phyloP scores from a whole-genome alignment of 768 basidiomycete species.

The Xerocomus spinulosus region DNA sequence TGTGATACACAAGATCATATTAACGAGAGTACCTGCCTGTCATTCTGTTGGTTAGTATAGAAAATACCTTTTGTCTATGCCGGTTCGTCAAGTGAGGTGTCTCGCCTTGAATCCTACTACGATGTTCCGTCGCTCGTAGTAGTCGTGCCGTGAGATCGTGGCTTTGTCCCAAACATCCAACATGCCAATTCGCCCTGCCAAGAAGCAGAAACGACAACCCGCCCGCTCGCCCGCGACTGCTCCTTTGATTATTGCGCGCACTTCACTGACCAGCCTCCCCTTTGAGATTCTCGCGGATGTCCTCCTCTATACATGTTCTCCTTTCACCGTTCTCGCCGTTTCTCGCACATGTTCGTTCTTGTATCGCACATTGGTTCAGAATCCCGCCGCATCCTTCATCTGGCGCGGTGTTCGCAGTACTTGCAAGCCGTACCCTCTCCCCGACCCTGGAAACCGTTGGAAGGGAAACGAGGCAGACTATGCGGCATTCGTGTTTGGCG shows the following conservation, averaged over 20 bases:
- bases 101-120: too few relatives aligned
- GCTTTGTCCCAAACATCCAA: too few relatives aligned
- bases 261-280: conserved; percentile 37
- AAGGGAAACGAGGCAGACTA: conserved; percentile 47
- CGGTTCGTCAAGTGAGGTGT: too few relatives aligned
- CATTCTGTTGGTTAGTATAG: too few relatives aligned
- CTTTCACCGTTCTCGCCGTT: conserved; percentile 54
- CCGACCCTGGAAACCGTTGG: conserved; percentile 40
- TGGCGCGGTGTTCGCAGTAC: conserved; percentile 52
- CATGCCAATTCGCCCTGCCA: background rate
- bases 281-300: conserved; percentile 64
- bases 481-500: conserved; percentile 61
- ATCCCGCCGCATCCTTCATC: conserved; percentile 45
- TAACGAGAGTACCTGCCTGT: too few relatives aligned
- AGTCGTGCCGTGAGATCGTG: too few relatives aligned
- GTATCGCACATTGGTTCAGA: conserved; percentile 43
- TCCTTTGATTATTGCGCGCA: background rate
- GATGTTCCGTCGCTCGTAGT: too few relatives aligned
- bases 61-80: too few relatives aligned
- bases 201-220: conserved; percentile 9
- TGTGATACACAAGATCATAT: too few relatives aligned
- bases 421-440: conserved; percentile 34
- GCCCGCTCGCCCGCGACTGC: background rate
- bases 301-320: conserved; percentile 47
- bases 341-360: conserved; percentile 55